A percentile compares a stretch with the other conserved stretches of the same genome.
phyloP scores from a whole-genome alignment of 2,329 filamentous ascomycete genomes.

The Penicillium sp. region DNA sequence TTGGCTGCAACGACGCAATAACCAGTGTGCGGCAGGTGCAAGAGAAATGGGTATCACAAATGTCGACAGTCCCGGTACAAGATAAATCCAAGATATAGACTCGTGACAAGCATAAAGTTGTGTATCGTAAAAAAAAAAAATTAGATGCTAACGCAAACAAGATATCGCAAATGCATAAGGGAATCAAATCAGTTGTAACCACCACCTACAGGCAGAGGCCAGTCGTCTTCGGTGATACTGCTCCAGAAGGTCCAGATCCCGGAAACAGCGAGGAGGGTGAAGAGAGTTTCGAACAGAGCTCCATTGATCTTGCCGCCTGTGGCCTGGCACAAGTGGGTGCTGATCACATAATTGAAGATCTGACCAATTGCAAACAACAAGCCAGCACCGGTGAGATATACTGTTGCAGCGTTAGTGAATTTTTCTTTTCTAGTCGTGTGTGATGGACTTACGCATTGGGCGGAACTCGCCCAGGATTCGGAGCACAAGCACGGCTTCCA shows the following conservation, averaged over 20 bases:
- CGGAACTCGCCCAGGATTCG: constrained; percentile 81
- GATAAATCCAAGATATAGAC: constrained; percentile 7
- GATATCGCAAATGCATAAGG: constrained; percentile 1
- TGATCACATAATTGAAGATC: constrained; percentile 94
- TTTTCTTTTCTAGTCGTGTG: neutral
- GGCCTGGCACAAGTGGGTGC: constrained; percentile 82
- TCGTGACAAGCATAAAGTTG: constrained; percentile 16
- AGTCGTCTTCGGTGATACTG: constrained; percentile 98
- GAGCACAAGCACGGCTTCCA: constrained; percentile 81
- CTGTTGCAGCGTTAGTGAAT: constrained; percentile 34
- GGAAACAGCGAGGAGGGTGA: constrained; percentile 80
- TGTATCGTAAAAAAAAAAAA: constrained; percentile 13
- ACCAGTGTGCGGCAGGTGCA: no score
- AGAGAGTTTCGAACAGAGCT: constrained; percentile 86
- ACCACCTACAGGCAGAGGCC: constrained; percentile 61
- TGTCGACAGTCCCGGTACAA: constrained; percentile 19
- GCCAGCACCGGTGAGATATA: constrained; percentile 72
- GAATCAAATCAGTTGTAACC: constrained; percentile 34
- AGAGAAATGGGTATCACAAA: constrained; percentile 27
- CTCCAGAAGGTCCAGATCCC: constrained; percentile 96
- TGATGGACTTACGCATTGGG: constrained; percentile 68
- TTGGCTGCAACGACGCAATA: constrained; percentile 4
- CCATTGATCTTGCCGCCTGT: constrained; percentile 86
- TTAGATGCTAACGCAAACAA: constrained; percentile 4
- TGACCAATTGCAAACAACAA: constrained; percentile 88